Evolutionary conservation across 208 protist species (phyloP), one percentile per base, ranked within the genome.

Genomic region (Endotrypanum monterogeii): DNA sequence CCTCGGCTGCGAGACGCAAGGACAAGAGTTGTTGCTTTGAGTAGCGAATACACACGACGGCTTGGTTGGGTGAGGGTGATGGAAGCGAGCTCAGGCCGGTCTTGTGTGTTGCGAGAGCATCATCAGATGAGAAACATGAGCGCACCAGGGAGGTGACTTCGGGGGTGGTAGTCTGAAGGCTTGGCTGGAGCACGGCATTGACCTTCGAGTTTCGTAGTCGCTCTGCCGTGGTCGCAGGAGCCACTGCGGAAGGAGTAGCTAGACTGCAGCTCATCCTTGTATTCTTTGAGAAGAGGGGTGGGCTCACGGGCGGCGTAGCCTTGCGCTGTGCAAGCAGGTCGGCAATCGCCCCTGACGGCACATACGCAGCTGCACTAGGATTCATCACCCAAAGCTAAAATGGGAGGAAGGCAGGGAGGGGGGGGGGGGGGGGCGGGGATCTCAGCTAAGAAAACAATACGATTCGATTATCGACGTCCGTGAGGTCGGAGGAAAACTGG

Each of bases 11-110:
- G 2, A 54, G 25, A 8, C 78, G 79, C 28, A 90, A 46, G 0
- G 63, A 52, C 66, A 85, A 44, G 60, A 93, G 71, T 61, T 84
- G 46, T n/a, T 69, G 82, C 48, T 65, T 70, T 25, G 76, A 81
- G 73, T 91, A 92, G 55, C 79, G 72, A 32, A 77, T 62, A 18
- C 39, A 18, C 1, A 2, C 3, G 0, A 5, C 48, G 11, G 16
- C 41, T 18, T 46, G 55, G 52, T 20, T 18, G 25, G 12, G 23
- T 23, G 12, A 25, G 3, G 14, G 52, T 8, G 44, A 12, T 48
- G 62, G 28, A 3, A 46, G 32, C 30, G 18, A 37, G 8, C 66
- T 5, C 23, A 35, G 41, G 18, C 2, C 37, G 28, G 48, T 23
- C 12, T 9, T 37, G 18, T 63, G 7, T 20, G 32, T 20, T 35